These are phyloP conservation scores for Amauroascus niger DNA, from an alignment of 2,329 filamentous ascomycete genomes.

Conservation along the genomic window DNA sequence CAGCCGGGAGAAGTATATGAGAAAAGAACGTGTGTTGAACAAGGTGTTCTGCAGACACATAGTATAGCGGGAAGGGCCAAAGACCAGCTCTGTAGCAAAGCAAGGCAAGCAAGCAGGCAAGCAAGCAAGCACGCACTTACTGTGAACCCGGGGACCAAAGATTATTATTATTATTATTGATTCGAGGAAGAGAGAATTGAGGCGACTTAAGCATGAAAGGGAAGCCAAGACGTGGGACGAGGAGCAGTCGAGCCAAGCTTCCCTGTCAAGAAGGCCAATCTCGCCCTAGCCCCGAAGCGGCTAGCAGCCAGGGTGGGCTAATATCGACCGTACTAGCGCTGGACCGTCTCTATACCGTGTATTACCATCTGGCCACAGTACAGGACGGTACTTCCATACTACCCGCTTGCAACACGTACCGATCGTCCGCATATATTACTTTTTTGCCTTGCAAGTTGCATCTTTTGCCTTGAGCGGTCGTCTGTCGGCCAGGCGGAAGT, in stretches of 20 bases:
- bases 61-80: conserved; percentile 9
- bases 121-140: too few species aligned
- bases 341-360: background rate
- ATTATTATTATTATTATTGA: background rate
- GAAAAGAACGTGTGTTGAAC: background rate
- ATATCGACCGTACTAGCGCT: conserved; percentile 1
- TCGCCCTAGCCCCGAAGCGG: background rate
- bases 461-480: background rate
- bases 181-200: conserved; percentile 5
- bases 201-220: conserved; percentile 10
- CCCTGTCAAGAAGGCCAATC: background rate
- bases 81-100: conserved; percentile 11
- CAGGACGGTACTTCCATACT: background rate
- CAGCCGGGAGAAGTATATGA: background rate
- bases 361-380: too few species aligned
- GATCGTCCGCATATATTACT: too few species aligned
- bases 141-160: background rate
- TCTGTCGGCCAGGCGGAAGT: background rate
- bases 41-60: conserved; percentile 1
- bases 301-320: background rate
- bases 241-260: conserved; percentile 2
- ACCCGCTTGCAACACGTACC: too few species aligned
- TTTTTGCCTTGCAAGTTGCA: background rate
- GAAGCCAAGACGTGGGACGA: conserved; percentile 11
- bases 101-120: background rate